Conservation (phyloP, 2,329 filamentous ascomycete species). For the Didymella lethalis region DNA sequence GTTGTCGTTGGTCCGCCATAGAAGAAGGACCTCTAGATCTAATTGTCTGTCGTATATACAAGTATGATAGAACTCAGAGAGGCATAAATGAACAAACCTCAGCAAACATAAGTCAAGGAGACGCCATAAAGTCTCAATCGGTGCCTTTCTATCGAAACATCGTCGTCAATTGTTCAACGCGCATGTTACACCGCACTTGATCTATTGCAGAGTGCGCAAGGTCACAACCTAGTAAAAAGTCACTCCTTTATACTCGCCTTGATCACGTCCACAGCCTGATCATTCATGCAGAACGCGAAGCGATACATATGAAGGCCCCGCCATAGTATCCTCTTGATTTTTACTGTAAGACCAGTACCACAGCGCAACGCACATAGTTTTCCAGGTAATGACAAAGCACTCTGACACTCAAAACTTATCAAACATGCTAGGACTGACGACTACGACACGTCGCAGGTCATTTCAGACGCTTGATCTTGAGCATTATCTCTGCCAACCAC, state of each 20-base stretch:
- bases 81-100: not conserved
- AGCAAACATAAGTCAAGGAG: not conserved
- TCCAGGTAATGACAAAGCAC: not conserved
- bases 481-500: too few relatives aligned
- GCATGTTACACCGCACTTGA: too few relatives aligned
- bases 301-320: not conserved
- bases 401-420: not conserved
- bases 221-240: not conserved
- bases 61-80: not conserved
- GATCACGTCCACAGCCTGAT: not conserved
- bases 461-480: too few relatives aligned
- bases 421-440: not conserved
- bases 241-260: not conserved
- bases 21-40: not conserved
- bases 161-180: not conserved
- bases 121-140: not conserved
- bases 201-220: not conserved
- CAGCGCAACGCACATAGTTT: not conserved
- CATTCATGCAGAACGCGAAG: not conserved
- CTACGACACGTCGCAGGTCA: too few relatives aligned
- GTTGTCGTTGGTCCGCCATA: constrained; percentile 12
- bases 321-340: not conserved
- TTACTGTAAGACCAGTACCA: not conserved
- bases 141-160: not conserved
- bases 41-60: too few relatives aligned